These are phyloP conservation scores for Metschnikowia lachancei DNA, from an alignment of 805 yeast species.

Conservation along the genomic window DNA sequence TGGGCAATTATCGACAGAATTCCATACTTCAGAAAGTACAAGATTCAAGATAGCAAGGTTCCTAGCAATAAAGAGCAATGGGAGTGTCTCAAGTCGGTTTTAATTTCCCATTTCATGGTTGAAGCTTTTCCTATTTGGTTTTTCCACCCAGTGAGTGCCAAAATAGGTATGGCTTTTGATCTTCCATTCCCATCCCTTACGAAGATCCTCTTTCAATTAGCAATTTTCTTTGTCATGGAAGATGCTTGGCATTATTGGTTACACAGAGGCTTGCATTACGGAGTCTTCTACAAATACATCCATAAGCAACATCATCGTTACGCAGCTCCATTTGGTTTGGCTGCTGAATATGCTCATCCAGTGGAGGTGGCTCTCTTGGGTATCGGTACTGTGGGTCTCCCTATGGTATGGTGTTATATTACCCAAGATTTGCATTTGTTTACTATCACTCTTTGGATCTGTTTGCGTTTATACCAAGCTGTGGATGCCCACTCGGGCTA, in stretches of 20 bases:
- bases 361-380: conserved; percentile 88
- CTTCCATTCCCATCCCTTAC: conserved; percentile 81
- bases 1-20: conserved; percentile 86
- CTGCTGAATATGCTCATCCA: conserved; percentile 98
- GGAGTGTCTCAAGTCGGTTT: conserved; percentile 84
- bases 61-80: conserved; percentile 84
- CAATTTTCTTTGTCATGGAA: conserved; percentile 78
- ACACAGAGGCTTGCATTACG: conserved; percentile 87
- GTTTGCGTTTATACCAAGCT: conserved; percentile 88
- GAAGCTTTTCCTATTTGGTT: conserved; percentile 97
- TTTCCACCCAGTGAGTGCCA: conserved; percentile 88
- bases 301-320: conserved; percentile 98
- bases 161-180: conserved; percentile 68
- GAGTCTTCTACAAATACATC: conserved; percentile 83
- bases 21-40: conserved; percentile 81
- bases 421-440: conserved; percentile 74
- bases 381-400: conserved; percentile 94
- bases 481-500: conserved; percentile 97
- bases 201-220: conserved; percentile 63
- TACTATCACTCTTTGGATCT: conserved; percentile 88
- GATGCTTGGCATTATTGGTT: conserved; percentile 98
- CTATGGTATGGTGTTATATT: conserved; percentile 68
- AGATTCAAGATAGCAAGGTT: conserved; percentile 82
- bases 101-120: conserved; percentile 83
- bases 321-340: conserved; percentile 95